These are phyloP conservation scores for Huntiella bhutanensis DNA, from an alignment of 2,329 filamentous ascomycete genomes.

Conservation along the genomic window DNA sequence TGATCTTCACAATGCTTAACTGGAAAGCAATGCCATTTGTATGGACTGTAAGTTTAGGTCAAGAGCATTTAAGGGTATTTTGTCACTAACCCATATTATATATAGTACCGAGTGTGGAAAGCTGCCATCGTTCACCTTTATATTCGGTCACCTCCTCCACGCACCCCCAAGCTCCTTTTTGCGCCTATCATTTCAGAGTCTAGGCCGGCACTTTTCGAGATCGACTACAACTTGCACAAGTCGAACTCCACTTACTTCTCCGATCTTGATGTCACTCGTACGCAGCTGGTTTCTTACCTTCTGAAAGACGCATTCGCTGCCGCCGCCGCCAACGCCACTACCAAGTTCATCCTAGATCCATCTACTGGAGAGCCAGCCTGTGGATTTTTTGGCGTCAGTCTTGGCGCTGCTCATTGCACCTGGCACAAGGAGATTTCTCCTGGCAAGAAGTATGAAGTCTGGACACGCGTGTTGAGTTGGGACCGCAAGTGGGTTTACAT, in stretches of 20 bases:
- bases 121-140: slow-evolving; percentile 35
- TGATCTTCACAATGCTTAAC: slow-evolving; percentile 42
- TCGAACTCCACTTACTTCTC: slow-evolving; percentile 72
- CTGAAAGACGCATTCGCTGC: slow-evolving; percentile 38
- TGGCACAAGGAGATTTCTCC: slow-evolving; percentile 58
- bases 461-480: slow-evolving; percentile 52
- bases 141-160: slow-evolving; percentile 27
- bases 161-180: slow-evolving; percentile 49
- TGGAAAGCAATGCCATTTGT: slow-evolving; percentile 56
- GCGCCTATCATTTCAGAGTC: slow-evolving; percentile 48
- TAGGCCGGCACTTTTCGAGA: slow-evolving; percentile 53
- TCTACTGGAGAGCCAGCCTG: slow-evolving; percentile 28
- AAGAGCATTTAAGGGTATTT: neutral
- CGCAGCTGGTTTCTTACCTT: slow-evolving; percentile 57
- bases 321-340: slow-evolving; percentile 29
- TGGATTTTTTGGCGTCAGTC: slow-evolving; percentile 40
- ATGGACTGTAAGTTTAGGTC: slow-evolving; percentile 45
- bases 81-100: neutral
- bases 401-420: slow-evolving; percentile 54
- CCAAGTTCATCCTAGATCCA: slow-evolving; percentile 31
- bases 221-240: slow-evolving; percentile 75
- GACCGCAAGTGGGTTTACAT: slow-evolving; percentile 70
- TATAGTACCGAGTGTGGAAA: slow-evolving; percentile 38
- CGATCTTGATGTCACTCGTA: slow-evolving; percentile 68
- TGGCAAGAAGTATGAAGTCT: slow-evolving; percentile 53